Percentiles rank a stretch among this genome's conserved stretches.
These are phyloP conservation scores for Gremmenia infestans DNA, from an alignment of 2,329 filamentous ascomycete genomes.

Conservation along the genomic window DNA sequence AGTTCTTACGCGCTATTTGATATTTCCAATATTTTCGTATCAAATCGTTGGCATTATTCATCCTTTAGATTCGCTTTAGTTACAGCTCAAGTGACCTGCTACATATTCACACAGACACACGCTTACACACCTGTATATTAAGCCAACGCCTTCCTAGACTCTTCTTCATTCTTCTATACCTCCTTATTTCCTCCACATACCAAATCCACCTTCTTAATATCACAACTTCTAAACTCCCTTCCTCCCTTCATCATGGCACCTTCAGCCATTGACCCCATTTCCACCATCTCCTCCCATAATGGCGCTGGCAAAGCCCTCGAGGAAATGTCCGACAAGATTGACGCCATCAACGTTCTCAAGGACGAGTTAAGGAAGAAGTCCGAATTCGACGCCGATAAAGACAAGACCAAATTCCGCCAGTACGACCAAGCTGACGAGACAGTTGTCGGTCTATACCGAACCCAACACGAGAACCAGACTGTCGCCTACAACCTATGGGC, in stretches of 20 bases:
- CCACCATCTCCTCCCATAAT: constrained; percentile 2
- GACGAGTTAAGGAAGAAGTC: constrained; percentile 43
- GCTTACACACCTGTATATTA: too few relatives aligned
- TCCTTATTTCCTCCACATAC: too few relatives aligned
- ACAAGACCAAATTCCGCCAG: constrained; percentile 76
- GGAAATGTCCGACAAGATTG: constrained; percentile 43
- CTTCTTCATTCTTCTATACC: too few relatives aligned
- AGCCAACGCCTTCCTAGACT: too few relatives aligned
- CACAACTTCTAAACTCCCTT: too few relatives aligned
- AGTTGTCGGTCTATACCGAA: constrained; percentile 81
- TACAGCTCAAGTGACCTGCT: too few relatives aligned
- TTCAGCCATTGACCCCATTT: constrained; percentile 17
- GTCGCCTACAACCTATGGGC: constrained; percentile 80
- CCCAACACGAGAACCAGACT: constrained; percentile 67
- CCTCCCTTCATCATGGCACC: constrained; percentile 18
- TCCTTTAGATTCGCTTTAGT: too few relatives aligned
- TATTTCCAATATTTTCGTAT: too few relatives aligned
- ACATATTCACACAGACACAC: too few relatives aligned
- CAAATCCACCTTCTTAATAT: too few relatives aligned
- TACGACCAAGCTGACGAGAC: constrained; percentile 79
- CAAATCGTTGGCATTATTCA: too few relatives aligned
- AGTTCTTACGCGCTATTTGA: too few relatives aligned
- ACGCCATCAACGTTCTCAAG: constrained; percentile 51
- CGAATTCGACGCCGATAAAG: constrained; percentile 68
- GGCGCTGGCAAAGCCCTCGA: constrained; percentile 36